A percentile compares a stretch with the other conserved stretches of the same genome.
These are phyloP conservation scores for Kickxella alabastrina DNA, from an alignment of 192 early-diverging fungal species.

Conservation along the genomic window DNA sequence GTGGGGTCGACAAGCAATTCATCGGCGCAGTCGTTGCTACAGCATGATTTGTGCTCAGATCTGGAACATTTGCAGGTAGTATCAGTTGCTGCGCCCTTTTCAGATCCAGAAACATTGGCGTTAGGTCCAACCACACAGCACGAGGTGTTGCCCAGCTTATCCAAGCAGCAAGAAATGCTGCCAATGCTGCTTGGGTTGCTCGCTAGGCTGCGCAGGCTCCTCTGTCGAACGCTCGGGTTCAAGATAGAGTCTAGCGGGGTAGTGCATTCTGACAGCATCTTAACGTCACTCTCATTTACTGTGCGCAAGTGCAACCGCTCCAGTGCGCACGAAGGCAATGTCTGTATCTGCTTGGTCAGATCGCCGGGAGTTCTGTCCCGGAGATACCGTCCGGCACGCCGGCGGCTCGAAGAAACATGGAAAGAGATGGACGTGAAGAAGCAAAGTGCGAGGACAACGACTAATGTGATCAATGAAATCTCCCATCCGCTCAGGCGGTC, in stretches of 20 bases:
- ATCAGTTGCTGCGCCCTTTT: not conserved
- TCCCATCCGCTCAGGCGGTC: conserved; percentile 47
- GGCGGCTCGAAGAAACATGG: conserved; percentile 29
- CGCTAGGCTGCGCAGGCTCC: conserved; percentile 4
- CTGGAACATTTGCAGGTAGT: not conserved
- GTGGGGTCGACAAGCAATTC: not conserved
- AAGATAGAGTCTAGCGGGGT: conserved; percentile 43
- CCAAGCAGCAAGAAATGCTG: not conserved
- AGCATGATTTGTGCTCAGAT: not conserved
- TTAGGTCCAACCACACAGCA: too few species aligned
- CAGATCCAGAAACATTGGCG: not conserved
- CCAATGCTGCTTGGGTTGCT: not conserved
- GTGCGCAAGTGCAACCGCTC: conserved; percentile 42
- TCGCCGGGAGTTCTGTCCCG: too few species aligned
- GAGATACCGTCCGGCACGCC: too few species aligned
- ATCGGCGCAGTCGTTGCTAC: not conserved
- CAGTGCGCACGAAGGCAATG: conserved; percentile 40
- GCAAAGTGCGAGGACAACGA: conserved; percentile 40
- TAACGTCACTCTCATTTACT: conserved; percentile 28
- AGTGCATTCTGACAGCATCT: conserved; percentile 31
- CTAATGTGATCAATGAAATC: conserved; percentile 41
- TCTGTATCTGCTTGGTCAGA: conserved; percentile 29
- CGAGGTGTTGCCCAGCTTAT: too few species aligned
- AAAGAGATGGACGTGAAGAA: conserved; percentile 43
- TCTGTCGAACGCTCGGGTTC: conserved; percentile 11